Conservation (phyloP, 352 stramenopile genomes). For the Pythium vanterpoolii region DNA sequence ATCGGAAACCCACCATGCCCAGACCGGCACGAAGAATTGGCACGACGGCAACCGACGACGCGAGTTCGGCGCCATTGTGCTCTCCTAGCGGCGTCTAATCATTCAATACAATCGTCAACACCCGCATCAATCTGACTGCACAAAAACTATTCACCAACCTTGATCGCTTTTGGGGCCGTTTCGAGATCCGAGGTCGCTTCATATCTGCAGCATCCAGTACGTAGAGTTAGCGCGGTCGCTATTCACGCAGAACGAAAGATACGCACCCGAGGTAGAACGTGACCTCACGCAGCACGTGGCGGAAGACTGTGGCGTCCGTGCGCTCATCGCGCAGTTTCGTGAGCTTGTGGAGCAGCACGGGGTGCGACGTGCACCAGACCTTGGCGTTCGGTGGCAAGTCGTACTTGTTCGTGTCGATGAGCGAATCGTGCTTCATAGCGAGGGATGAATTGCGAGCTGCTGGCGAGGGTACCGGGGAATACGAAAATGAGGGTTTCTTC, state of each 20-base stretch:
- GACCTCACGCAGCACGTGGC: slow-evolving; percentile 94
- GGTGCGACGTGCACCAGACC: slow-evolving; percentile 86
- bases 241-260: slow-evolving; percentile 68
- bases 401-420: slow-evolving; percentile 63
- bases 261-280: slow-evolving; percentile 97
- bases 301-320: slow-evolving; percentile 92
- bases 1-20: slow-evolving; percentile 54
- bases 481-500: slow-evolving; percentile 15
- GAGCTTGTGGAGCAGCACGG: slow-evolving; percentile 95
- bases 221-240: slow-evolving; percentile 6
- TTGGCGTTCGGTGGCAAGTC: slow-evolving; percentile 61
- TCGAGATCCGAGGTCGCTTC: slow-evolving; percentile 74
- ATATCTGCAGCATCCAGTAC: slow-evolving; percentile 38
- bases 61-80: slow-evolving; percentile 85
- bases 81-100: slow-evolving; percentile 69
- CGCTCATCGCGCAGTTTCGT: slow-evolving; percentile 94
- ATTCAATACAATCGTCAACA: background rate
- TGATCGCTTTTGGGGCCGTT: slow-evolving; percentile 70
- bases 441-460: background rate
- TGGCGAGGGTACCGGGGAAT: slow-evolving; percentile 9
- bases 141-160: slow-evolving; percentile 28
- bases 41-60: slow-evolving; percentile 92
- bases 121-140: background rate
- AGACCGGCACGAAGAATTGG: slow-evolving; percentile 94
- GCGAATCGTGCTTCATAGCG: slow-evolving; percentile 62